Percentiles rank a stretch among this genome's conserved stretches.
These are phyloP conservation scores for Chrysosporium keratinophilum DNA, from an alignment of 2,329 filamentous ascomycete species.

Conservation along the genomic window DNA sequence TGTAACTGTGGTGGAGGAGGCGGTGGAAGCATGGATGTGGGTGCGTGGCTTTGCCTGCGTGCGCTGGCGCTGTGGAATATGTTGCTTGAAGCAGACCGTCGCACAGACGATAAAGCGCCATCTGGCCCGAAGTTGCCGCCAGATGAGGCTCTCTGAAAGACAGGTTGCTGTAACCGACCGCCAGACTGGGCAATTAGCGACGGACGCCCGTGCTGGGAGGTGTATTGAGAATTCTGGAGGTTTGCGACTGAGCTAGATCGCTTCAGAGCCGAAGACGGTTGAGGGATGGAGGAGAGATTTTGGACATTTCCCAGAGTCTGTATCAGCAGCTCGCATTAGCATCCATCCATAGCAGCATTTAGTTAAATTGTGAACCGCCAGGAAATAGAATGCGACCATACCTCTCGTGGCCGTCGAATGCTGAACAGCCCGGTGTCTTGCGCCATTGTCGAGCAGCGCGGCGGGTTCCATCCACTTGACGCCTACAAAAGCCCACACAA, in stretches of 20 bases:
- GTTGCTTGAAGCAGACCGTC: slow-evolving; percentile 66
- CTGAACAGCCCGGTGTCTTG: slow-evolving; percentile 83
- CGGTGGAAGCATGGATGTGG: slow-evolving; percentile 45
- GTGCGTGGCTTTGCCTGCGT: slow-evolving; percentile 62
- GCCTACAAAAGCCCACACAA: neutral
- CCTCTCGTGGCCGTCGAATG: slow-evolving; percentile 82
- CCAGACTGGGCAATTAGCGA: slow-evolving; percentile 82
- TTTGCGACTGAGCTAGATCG: slow-evolving; percentile 70
- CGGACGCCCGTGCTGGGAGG: slow-evolving; percentile 65
- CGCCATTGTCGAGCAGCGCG: slow-evolving; percentile 52
- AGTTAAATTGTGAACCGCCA: too few species aligned
- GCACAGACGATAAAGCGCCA: slow-evolving; percentile 68
- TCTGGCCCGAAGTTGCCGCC: slow-evolving; percentile 68
- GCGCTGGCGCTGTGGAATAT: slow-evolving; percentile 47
- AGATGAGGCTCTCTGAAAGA: slow-evolving; percentile 70
- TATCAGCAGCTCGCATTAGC: slow-evolving; percentile 17
- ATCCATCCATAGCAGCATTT: neutral
- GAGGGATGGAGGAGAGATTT: slow-evolving; percentile 73
- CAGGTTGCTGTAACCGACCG: slow-evolving; percentile 70
- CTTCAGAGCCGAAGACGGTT: slow-evolving; percentile 89
- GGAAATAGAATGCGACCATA: slow-evolving; percentile 36
- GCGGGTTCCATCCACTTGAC: slow-evolving; percentile 23
- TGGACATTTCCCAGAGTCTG: slow-evolving; percentile 75
- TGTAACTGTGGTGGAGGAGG: slow-evolving; percentile 44
- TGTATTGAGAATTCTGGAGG: slow-evolving; percentile 52